Base-by-base conservation (phyloP, 1,139 yeast genomes). In the Yamadazyma spencermartinsiae region DNA sequence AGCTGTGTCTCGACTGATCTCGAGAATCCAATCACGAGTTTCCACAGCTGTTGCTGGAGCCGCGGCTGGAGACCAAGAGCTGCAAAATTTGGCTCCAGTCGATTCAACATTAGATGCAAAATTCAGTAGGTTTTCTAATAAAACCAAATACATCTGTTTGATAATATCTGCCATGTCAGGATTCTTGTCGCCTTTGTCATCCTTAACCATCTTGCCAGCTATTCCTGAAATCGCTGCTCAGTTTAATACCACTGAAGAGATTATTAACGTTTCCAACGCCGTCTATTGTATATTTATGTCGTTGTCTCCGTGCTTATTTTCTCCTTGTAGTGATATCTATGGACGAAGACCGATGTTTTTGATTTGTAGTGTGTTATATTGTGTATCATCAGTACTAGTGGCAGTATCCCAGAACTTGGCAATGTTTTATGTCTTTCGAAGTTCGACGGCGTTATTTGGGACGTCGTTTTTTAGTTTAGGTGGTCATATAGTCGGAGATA, bases 381-480 rank as follows among this genome's bases (percentile, higher is more conserved):
- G 64, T 4, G 37, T 72, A 1, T 56, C 70, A 15, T 56, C 71
- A 4, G 49, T 65, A 1, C 46, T 72, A 6, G 72, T 71, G 4
- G 79, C 74, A 0, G 63, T 69, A 2, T 66, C 79, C 2, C 72
- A 62, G 30, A 66, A 76, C 46, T 49, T 76, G 34, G 71, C 76
- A 5, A 75, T 74, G 77, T 76, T 75, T 48, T 69, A 59, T 42
- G 57, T 76, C 0, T 75, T 75, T 43, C 56, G 81, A 44, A 64
- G 73, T 4, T 36, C 65, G 5, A 57, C 72, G 12, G 80, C 77
- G 0, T 47, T 76, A n/a, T 72, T 72, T 49, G 81, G 80, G 3
- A 74, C 80, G 1, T 66, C 78, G 0, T 75, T 75, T 40, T 75
- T 75, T 51, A 58, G 72, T 29, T 60, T 73, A 17, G 78, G 76